phyloP scores from a whole-genome alignment of 2,329 filamentous ascomycete genomes.

The Tolypocladium pustulatum region DNA sequence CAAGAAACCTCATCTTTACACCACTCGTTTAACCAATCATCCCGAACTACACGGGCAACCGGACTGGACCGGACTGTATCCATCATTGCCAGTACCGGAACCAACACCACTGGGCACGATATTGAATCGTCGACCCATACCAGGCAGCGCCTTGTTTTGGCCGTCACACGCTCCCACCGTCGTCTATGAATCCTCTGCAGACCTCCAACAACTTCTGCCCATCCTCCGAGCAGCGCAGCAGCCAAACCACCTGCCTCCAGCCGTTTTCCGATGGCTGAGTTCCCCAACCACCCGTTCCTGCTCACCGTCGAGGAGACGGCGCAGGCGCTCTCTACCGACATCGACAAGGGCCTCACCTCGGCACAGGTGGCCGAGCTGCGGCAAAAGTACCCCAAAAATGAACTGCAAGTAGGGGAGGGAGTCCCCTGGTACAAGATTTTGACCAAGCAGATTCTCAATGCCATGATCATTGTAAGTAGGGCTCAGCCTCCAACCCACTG shows the following conservation, averaged over 20 bases:
- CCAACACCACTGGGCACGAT: not conserved
- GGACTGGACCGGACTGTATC: not conserved
- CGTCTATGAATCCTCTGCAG: conserved; percentile 11
- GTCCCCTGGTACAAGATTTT: conserved; percentile 65
- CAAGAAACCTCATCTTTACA: not conserved
- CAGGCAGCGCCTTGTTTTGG: conserved; percentile 1
- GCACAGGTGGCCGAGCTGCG: conserved; percentile 48
- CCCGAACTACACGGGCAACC: not conserved
- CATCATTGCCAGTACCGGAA: not conserved
- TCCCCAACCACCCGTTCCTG: conserved; percentile 48
- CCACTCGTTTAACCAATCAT: not conserved
- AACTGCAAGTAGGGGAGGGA: conserved; percentile 56
- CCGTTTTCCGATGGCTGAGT: conserved; percentile 24
- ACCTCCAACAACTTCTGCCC: conserved; percentile 5
- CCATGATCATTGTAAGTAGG: conserved; percentile 57
- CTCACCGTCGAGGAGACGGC: conserved; percentile 53
- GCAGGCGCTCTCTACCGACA: conserved; percentile 48
- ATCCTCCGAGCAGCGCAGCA: conserved; percentile 7
- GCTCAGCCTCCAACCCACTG: not conserved
- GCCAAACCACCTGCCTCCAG: not conserved
- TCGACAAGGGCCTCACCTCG: conserved; percentile 56
- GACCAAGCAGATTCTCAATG: conserved; percentile 63
- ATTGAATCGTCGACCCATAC: not conserved
- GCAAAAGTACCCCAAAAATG: conserved; percentile 54
- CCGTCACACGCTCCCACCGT: not conserved